Base-by-base conservation (phyloP, 495 filamentous ascomycete species). In the Podospora comata region DNA sequence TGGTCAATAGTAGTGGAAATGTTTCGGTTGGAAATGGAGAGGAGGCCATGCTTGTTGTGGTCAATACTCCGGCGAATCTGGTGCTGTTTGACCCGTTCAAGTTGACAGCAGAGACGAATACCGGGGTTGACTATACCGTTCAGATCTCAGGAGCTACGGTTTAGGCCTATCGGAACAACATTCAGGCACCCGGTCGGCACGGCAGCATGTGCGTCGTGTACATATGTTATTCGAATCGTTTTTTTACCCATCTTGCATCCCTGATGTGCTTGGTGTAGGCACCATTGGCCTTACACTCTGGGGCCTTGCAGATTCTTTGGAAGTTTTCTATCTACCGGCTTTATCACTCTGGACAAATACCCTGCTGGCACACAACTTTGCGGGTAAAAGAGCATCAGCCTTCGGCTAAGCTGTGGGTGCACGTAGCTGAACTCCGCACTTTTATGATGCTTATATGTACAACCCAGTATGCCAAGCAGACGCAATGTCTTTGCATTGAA, bases 71-170 rank as follows among this genome's bases (percentile, higher is more conserved):
- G 9, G 65, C 32, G 27, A 65, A 76, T 13, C 71, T 81, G 64
- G 70, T 76, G 18, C 71, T 78, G 57, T 83, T 78, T 68, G 80
- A 83, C 70, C 75, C 81, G 27, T 83, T 83, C 69, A 70, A 71
- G 34, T 74, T 83, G 30, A 72, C 74, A 11, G 71, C 72, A 9
- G 80, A 80, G 18, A 73, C 77, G 4, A 81, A 76, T 67, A 72
- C 63, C 15, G 80, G 80, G 5, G 57, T 83, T 13, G 73, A 77
- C 39, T 82, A 82, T 60, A 66, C 71, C 48, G 65, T 82, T 2
- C 73, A 77, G 66, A 44, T 82, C 4, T 79, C 73, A 1, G 80
- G 81, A 48, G 80, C 77, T 5, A 78, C 73, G 48, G 64, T 60
- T 19, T 58, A 48, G 39, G 7, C 9, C 39, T 48, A 16, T 32